Base-by-base conservation (phyloP, 2,329 filamentous ascomycete species). In the Cadophora sp. region DNA sequence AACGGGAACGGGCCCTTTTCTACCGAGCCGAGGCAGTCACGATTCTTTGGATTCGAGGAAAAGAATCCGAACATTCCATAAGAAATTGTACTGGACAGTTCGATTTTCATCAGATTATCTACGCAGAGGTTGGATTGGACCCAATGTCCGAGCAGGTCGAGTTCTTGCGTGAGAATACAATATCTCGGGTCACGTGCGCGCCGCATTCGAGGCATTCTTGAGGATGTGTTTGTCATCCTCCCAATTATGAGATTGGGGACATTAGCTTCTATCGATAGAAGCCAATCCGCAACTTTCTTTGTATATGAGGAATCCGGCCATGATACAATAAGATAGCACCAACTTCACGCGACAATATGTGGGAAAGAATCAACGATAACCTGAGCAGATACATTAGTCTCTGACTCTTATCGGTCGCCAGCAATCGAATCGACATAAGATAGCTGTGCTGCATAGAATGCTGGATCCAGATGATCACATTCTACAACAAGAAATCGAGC, bases 1-100 rank as follows among this genome's bases (percentile, higher is more conserved):
- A 37, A 24, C 55, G 29, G 55, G 55, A 58, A 58, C 55, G 55
- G 55, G 27, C 55, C 31, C 29, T 34, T 37, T 58, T 22, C 12
- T 19, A 43, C 56, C 31, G 34, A 59, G 19, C 56, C 56, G 31
- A 59, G 56, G 56, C 31, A 55, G 27, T 27, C 51, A 31, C 29
- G 6, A n/a, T n/a, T n/a, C 9, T 31, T 19, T 37, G 12, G 55
- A 22, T 2, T 58, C 11, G 19, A 26, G 31, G 55, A 58, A 37
- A 58, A 37, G 31, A 24, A 58, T 14, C 55, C 29, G 29, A 24
- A 9, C 11, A 7, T 19, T 58, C 7, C 8, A 7, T 16, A 24
- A 29, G 26, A 14, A 19, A 43, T 43, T 43, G 12, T 5, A 43
- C 19, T 16, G 31, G 31, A 34, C 5, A 34, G 31, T n/a, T 43